These are phyloP conservation scores for Boletus sp. DNA, from an alignment of 1,284 basidiomycete species.

Conservation along the genomic window DNA sequence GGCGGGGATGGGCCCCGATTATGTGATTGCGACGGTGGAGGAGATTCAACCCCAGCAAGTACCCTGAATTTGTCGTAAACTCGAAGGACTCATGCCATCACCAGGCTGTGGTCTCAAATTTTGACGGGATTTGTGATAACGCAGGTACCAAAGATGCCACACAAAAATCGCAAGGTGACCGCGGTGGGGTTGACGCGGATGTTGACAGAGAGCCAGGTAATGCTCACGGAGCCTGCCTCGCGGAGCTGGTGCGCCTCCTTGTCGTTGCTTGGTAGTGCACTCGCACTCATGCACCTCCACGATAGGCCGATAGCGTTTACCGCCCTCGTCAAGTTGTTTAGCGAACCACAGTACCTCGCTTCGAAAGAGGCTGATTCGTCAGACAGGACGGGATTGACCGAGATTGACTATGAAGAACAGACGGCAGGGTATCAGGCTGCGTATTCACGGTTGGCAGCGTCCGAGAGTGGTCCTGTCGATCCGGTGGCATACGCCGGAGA, in stretches of 20 bases:
- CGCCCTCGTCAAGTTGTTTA: slow-evolving; percentile 80
- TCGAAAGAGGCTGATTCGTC: slow-evolving; percentile 49
- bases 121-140: slow-evolving; percentile 81
- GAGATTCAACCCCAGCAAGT: slow-evolving; percentile 81
- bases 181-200: slow-evolving; percentile 84
- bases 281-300: neutral
- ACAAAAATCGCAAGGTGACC: slow-evolving; percentile 83
- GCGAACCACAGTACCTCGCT: slow-evolving; percentile 70
- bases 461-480: slow-evolving; percentile 58
- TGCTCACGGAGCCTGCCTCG: slow-evolving; percentile 67
- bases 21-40: slow-evolving; percentile 78
- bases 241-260: slow-evolving; percentile 64
- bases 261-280: neutral
- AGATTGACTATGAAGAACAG: slow-evolving; percentile 89
- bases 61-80: neutral
- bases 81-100: neutral
- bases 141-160: slow-evolving; percentile 79
- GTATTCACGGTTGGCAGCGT: slow-evolving; percentile 90
- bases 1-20: slow-evolving; percentile 77
- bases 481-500: slow-evolving; percentile 64
- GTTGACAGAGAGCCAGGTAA: slow-evolving; percentile 72
- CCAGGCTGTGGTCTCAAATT: slow-evolving; percentile 84
- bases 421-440: slow-evolving; percentile 91
- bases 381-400: slow-evolving; percentile 55
- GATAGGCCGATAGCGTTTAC: slow-evolving; percentile 69